Conservation (phyloP, 768 basidiomycete genomes). For the Pleurotus tuber-regium region DNA sequence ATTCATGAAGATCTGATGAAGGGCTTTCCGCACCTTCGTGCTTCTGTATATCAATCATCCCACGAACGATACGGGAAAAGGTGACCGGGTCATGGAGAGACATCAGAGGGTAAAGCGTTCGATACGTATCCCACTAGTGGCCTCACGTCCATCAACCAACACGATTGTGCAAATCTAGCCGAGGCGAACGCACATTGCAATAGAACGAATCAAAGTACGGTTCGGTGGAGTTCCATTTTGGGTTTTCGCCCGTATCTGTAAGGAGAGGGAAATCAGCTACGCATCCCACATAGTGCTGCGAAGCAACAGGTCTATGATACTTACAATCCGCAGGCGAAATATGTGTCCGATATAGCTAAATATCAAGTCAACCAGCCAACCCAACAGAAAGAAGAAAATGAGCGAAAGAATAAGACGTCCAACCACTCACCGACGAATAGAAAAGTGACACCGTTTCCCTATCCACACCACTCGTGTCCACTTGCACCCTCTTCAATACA, state of each 20-base stretch:
- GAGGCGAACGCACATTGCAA: slow-evolving; percentile 51
- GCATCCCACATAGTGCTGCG: no score
- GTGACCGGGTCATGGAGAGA: slow-evolving; percentile 60
- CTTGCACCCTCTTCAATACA: slow-evolving; percentile 49
- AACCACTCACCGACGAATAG: slow-evolving; percentile 56
- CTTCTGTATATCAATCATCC: slow-evolving; percentile 65
- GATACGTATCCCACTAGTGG: slow-evolving; percentile 62
- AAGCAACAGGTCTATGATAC: no score
- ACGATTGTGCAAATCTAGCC: neutral
- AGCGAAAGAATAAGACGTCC: no score
- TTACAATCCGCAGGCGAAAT: slow-evolving; percentile 64
- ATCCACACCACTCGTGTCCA: slow-evolving; percentile 46
- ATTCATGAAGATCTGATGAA: neutral
- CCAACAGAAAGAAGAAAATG: no score
- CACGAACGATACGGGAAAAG: slow-evolving; percentile 58
- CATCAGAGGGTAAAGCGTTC: slow-evolving; percentile 61
- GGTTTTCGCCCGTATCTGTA: slow-evolving; percentile 62
- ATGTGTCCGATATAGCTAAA: slow-evolving; percentile 56
- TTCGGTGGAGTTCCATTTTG: slow-evolving; percentile 59
- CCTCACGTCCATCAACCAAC: neutral
- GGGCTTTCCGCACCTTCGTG: slow-evolving; percentile 45
- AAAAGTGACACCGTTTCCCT: slow-evolving; percentile 51
- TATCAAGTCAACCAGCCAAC: neutral
- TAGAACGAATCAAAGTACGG: slow-evolving; percentile 70
- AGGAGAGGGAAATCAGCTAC: no score